These are phyloP conservation scores for Geotrichum bryndzae DNA, from an alignment of 1,139 yeast genomes.

Conservation along the genomic window DNA sequence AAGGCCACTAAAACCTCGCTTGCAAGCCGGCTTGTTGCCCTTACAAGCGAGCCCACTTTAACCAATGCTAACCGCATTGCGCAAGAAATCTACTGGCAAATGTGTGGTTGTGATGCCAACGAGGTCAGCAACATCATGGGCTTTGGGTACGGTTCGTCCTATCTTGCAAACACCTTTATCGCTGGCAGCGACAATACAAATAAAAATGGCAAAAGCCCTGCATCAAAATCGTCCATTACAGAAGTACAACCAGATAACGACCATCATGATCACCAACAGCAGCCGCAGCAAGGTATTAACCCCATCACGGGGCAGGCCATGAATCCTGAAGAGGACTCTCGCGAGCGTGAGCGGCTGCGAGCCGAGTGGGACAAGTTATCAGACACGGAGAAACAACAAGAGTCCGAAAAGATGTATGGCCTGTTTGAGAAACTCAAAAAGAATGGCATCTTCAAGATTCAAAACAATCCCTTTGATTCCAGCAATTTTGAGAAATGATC, in stretches of 20 bases:
- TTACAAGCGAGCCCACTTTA: slow-evolving; percentile 21
- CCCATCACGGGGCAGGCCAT: slow-evolving; percentile 32
- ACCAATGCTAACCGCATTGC: slow-evolving; percentile 21
- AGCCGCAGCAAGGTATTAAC: slow-evolving; percentile 19
- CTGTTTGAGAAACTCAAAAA: slow-evolving; percentile 47
- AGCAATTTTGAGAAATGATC: background rate
- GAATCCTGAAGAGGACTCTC: background rate
- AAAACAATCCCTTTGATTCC: slow-evolving; percentile 1
- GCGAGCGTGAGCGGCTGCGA: background rate
- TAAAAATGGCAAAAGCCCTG: background rate
- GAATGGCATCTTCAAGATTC: slow-evolving; percentile 40
- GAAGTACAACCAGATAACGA: background rate
- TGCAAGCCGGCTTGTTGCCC: slow-evolving; percentile 19
- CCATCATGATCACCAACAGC: background rate
- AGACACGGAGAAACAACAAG: slow-evolving; percentile 49
- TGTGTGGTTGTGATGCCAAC: slow-evolving; percentile 21
- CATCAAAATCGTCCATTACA: background rate
- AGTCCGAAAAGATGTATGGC: slow-evolving; percentile 48
- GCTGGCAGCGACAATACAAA: background rate
- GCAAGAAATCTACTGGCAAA: slow-evolving; percentile 24
- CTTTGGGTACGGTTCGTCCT: slow-evolving; percentile 31
- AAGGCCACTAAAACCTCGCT: slow-evolving; percentile 21
- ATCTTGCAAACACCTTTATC: slow-evolving; percentile 16
- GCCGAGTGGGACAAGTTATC: slow-evolving; percentile 36
- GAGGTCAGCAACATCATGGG: slow-evolving; percentile 29